Evolutionary conservation across 768 basidiomycete species (phyloP).

Genomic region (Pleurotus ostreatus): DNA sequence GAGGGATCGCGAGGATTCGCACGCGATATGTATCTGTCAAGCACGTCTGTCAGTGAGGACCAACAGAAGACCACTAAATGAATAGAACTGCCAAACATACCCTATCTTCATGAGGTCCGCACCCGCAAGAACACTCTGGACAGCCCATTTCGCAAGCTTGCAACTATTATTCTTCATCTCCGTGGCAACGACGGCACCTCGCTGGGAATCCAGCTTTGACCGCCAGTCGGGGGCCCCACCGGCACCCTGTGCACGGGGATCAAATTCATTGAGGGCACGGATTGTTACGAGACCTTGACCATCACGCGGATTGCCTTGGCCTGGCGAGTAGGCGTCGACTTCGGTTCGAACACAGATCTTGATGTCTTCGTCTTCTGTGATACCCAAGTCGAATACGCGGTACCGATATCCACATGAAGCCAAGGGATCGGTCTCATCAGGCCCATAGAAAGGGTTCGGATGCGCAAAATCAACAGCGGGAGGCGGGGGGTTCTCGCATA

Average conservation of each 20-base stretch:
- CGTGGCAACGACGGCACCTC: slow-evolving; percentile 95
- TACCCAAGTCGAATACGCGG: slow-evolving; percentile 88
- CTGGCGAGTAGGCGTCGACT: slow-evolving; percentile 80
- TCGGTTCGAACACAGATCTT: slow-evolving; percentile 93
- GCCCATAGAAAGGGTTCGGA: slow-evolving; percentile 93
- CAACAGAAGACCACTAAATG: slow-evolving; percentile 11
- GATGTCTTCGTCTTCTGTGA: slow-evolving; percentile 88
- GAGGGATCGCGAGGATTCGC: slow-evolving; percentile 92
- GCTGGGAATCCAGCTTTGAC: slow-evolving; percentile 91
- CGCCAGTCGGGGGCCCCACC: slow-evolving; percentile 99
- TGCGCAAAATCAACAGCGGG: slow-evolving; percentile 71
- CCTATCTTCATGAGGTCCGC: slow-evolving; percentile 97
- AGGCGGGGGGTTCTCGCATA: slow-evolving; percentile 63
- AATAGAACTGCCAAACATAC: slow-evolving; percentile 41
- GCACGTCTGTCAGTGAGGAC: slow-evolving; percentile 12
- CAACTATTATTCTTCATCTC: slow-evolving; percentile 99
- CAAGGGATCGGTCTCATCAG: slow-evolving; percentile 91
- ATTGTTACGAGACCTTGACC: slow-evolving; percentile 85
- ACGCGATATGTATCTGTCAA: slow-evolving; percentile 85
- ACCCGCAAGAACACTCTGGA: slow-evolving; percentile 91
- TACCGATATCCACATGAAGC: slow-evolving; percentile 97
- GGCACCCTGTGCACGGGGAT: slow-evolving; percentile 82
- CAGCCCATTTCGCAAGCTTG: slow-evolving; percentile 96
- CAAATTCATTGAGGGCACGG: slow-evolving; percentile 96
- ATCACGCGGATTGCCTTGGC: slow-evolving; percentile 57